phyloP scores from a whole-genome alignment of 192 early-diverging fungal genomes.

The Jimgerdemannia lactiflua region DNA sequence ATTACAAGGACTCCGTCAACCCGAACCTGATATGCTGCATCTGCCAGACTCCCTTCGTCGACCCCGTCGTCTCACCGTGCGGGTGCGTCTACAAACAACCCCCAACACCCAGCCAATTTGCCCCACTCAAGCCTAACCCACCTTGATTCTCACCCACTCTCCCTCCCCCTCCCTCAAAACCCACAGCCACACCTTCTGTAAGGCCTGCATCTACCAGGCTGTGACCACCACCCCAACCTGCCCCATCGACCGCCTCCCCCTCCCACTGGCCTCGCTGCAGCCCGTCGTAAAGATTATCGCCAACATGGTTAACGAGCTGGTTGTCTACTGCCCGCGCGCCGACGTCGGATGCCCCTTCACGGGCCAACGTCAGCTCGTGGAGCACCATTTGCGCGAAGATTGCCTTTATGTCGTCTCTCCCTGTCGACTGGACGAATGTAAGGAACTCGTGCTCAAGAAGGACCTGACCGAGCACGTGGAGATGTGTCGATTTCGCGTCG shows the following conservation, averaged over 20 bases:
- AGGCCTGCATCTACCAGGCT: slow-evolving; percentile 52
- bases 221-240: slow-evolving; percentile 43
- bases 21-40: slow-evolving; percentile 44
- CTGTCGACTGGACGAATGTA: slow-evolving; percentile 55
- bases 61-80: slow-evolving; percentile 39
- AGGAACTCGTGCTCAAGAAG: slow-evolving; percentile 48
- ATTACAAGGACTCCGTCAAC: slow-evolving; percentile 28
- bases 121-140: no score
- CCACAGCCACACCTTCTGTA: slow-evolving; percentile 68
- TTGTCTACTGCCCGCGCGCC: slow-evolving; percentile 51
- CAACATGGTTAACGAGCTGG: slow-evolving; percentile 69
- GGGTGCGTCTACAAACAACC: slow-evolving; percentile 20
- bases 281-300: slow-evolving; percentile 55
- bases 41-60: slow-evolving; percentile 40
- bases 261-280: slow-evolving; percentile 35
- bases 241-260: slow-evolving; percentile 55
- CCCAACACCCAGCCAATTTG: no score
- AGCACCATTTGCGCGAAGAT: slow-evolving; percentile 49
- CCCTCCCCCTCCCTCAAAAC: no score
- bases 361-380: slow-evolving; percentile 56
- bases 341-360: slow-evolving; percentile 50
- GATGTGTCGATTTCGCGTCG: slow-evolving; percentile 50
- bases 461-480: slow-evolving; percentile 52
- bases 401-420: slow-evolving; percentile 47
- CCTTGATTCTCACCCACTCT: no score